These are phyloP conservation scores for Tricholomella constricta DNA, from an alignment of 768 basidiomycete genomes.

Conservation along the genomic window DNA sequence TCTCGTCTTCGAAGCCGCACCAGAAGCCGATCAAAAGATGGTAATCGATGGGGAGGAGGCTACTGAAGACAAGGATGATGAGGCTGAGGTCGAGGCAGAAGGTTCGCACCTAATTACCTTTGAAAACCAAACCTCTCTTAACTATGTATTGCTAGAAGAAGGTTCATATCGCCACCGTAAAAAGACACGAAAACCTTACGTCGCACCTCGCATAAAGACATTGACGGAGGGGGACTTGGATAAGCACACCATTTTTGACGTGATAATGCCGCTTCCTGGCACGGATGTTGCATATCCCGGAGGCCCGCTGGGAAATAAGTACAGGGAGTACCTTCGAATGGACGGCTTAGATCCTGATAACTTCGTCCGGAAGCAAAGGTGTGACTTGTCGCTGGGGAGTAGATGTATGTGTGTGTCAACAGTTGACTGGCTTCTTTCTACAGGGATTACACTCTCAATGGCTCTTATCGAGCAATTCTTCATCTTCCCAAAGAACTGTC, in stretches of 20 bases:
- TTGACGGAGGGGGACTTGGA: constrained; percentile 76
- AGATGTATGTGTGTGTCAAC: neutral
- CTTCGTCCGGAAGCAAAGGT: constrained; percentile 90
- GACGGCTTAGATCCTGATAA: constrained; percentile 93
- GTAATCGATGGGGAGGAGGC: constrained; percentile 36
- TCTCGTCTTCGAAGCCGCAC: constrained; percentile 69
- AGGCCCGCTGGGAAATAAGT: constrained; percentile 83
- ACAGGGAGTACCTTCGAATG: constrained; percentile 73
- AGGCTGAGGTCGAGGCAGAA: constrained; percentile 26
- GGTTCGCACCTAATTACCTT: constrained; percentile 21
- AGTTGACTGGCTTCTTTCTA: neutral
- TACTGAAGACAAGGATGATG: constrained; percentile 35
- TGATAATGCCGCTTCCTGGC: constrained; percentile 97
- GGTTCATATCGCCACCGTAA: constrained; percentile 28
- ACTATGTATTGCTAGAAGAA: constrained; percentile 20
- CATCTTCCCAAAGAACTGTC: constrained; percentile 81
- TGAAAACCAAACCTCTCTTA: neutral
- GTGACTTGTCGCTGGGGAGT: constrained; percentile 22
- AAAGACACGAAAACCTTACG: constrained; percentile 56
- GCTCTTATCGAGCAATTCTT: constrained; percentile 91
- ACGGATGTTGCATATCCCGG: constrained; percentile 93
- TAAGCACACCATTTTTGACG: constrained; percentile 89
- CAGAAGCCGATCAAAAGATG: constrained; percentile 33
- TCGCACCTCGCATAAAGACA: constrained; percentile 71
- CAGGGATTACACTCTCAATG: constrained; percentile 91